Conservation (phyloP, 2,329 filamentous ascomycete genomes). For the Seiridium cupressi region DNA sequence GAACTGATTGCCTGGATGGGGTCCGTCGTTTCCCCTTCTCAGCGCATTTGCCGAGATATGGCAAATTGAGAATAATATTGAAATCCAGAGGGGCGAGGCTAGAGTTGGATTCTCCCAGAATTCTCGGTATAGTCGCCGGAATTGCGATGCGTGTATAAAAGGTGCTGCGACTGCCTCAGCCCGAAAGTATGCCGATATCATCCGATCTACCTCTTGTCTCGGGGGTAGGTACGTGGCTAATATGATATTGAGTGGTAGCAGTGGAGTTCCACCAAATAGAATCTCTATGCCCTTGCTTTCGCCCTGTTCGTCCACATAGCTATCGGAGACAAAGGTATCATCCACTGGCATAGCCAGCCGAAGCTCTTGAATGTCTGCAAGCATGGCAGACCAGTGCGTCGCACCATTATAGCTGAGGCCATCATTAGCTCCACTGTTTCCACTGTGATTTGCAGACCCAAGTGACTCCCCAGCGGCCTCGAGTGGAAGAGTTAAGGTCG, state of each 20-base stretch:
- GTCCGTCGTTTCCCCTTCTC: neutral
- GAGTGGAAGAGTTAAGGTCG: neutral
- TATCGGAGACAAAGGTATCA: neutral
- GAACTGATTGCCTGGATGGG: neutral
- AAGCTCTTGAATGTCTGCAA: slow-evolving; percentile 1
- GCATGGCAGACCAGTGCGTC: slow-evolving; percentile 5
- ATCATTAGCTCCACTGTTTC: neutral
- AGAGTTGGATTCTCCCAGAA: neutral
- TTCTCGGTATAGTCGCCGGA: neutral
- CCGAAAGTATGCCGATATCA: slow-evolving; percentile 1
- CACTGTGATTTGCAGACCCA: neutral
- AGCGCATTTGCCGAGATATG: neutral
- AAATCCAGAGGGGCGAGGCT: neutral
- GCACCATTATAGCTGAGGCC: neutral
- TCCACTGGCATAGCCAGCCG: neutral
- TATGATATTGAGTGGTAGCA: neutral
- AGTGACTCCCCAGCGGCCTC: neutral
- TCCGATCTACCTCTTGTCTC: slow-evolving; percentile 1
- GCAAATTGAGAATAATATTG: slow-evolving; percentile 3
- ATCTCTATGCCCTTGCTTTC: neutral
- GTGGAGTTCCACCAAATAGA: neutral
- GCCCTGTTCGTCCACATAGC: neutral
- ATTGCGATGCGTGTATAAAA: slow-evolving; percentile 3
- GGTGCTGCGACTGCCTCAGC: neutral
- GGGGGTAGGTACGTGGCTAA: neutral